Evolutionary conservation across 2,329 filamentous ascomycete species (phyloP).

Genomic region (Macrophomina tecta): DNA sequence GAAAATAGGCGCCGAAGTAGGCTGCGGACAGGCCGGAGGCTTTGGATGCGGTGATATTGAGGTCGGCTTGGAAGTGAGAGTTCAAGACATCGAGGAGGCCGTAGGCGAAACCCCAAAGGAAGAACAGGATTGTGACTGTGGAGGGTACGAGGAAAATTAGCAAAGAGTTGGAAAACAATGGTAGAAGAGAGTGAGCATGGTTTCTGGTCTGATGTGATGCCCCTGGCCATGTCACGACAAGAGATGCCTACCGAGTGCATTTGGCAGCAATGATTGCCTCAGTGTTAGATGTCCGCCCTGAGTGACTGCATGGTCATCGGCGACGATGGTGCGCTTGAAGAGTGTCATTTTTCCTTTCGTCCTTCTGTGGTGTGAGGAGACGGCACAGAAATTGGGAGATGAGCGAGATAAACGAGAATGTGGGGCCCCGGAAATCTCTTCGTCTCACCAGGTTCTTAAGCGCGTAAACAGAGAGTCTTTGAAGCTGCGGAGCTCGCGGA

Average conservation of each 20-base stretch:
- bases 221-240: no score
- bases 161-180: neutral
- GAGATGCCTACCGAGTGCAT: conserved; percentile 28
- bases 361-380: neutral
- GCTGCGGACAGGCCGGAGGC: conserved; percentile 71
- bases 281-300: conserved; percentile 31
- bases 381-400: neutral
- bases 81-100: conserved; percentile 85
- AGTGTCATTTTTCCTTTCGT: neutral
- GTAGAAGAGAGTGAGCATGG: no score
- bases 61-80: conserved; percentile 67
- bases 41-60: conserved; percentile 67
- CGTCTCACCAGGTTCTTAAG: neutral
- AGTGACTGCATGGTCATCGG: conserved; percentile 33
- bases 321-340: conserved; percentile 29
- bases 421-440: conserved; percentile 9
- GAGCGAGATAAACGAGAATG: neutral
- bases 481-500: conserved; percentile 4
- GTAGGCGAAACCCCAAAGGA: conserved; percentile 90
- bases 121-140: conserved; percentile 76
- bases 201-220: neutral
- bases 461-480: neutral
- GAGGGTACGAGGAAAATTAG: neutral
- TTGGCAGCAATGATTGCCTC: conserved; percentile 31
- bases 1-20: conserved; percentile 75